Evolutionary conservation across 208 protist species (phyloP).

Genomic region (Trypanosoma caninum): DNA sequence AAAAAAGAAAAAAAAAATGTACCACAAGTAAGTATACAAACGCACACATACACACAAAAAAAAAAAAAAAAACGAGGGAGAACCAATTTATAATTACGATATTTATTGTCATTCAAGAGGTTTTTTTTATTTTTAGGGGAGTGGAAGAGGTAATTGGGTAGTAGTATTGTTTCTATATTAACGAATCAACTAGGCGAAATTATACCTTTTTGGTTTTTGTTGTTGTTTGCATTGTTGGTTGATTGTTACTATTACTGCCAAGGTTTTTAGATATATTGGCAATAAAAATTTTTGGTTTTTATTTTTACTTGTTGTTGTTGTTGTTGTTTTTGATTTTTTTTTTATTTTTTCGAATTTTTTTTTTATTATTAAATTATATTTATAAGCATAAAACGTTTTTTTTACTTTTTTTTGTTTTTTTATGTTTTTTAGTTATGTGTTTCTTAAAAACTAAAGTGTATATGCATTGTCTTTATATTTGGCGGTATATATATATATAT

Average conservation of each 20-base stretch:
- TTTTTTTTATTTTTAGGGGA: too few relatives aligned
- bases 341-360: not conserved
- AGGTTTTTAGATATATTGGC: not conserved
- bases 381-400: not conserved
- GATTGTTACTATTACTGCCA: not conserved
- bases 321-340: not conserved
- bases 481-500: too few relatives aligned
- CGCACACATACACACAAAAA: constrained; percentile 4
- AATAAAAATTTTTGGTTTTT: not conserved
- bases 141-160: too few relatives aligned
- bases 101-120: too few relatives aligned
- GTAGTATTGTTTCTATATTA: too few relatives aligned
- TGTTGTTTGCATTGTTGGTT: not conserved
- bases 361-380: not conserved
- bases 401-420: too few relatives aligned
- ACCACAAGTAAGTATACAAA: too few relatives aligned
- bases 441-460: not conserved
- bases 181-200: too few relatives aligned
- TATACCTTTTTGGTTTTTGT: not conserved
- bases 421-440: not conserved
- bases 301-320: not conserved
- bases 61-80: too few relatives aligned
- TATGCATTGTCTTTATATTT: too few relatives aligned
- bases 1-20: not conserved
- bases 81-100: too few relatives aligned